Base-by-base conservation (phyloP, 106 monocot genomes). In the Allium cepa region DNA sequence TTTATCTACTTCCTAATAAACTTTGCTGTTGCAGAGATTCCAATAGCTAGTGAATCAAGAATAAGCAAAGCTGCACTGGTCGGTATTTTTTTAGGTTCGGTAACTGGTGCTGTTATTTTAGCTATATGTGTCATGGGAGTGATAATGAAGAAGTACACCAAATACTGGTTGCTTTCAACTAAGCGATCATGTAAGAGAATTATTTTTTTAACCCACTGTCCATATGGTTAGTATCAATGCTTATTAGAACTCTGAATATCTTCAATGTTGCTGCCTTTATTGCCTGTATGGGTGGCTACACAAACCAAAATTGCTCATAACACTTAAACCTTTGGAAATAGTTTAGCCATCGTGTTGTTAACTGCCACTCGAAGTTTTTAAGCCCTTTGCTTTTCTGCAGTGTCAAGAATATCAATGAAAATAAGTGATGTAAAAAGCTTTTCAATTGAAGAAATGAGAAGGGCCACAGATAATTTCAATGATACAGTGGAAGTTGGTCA, bases 351-450 rank as follows among this genome's bases (percentile, higher is more conserved):
- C 5, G 36, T 36, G 36, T 4, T 36, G 5, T 0, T 36, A 36
- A 36, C 1, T 36, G 36, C 36, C 36, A 5, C 36, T 36, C 0
- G 36, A 36, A 2, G 0, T 36, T 3, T 36, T 36, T 36, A 2
- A 28, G 27, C 45, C 61, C 10, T 45, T 26, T 62, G 27, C 13
- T 6, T 22, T 69, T 68, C 46, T 66, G 71, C 72, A 88, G 87
- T 66, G 48, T 63, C 83, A 14, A 83, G 46, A 56, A 69, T 8
- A 60, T 63, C 69, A 46, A 71, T 84, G 11, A 87, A 87, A 73
- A 45, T 87, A 27, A 75, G 77, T 64, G 82, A 77, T 70, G 82
- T 91, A 27, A 87, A 75, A 66, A 22, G 68, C 50, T 91, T 91
- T 59, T 68, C 70, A 17, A 81, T 82, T 71, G 63, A 79, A 68